phyloP scores from a whole-genome alignment of 129 eudicot species.

The carrot (Daucus carota) region DH1_v3.0 NC_030388.2:29189001-29189500 shows the following conservation, averaged over 20 bases:
- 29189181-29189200: background rate
- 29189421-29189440: too few species aligned
- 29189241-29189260: background rate
- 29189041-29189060: background rate
- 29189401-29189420: background rate
- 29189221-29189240: background rate
- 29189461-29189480: background rate
- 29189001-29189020: background rate
- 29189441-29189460: too few species aligned
- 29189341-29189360: background rate
- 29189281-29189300: background rate
- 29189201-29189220: background rate
- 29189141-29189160: background rate
- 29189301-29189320: background rate
- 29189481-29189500: too few species aligned
- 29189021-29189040: background rate
- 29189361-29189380: background rate
- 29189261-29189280: background rate
- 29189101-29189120: background rate
- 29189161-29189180: background rate
- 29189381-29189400: background rate
- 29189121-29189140: slow-evolving; percentile 1
- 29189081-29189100: background rate
- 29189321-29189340: background rate
- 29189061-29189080: background rate